Percentiles rank a stretch among this genome's conserved stretches.
These are phyloP conservation scores for Anastatica hierochuntica DNA, from an alignment of 345 rosid genomes.

Conservation along the genomic window DNA sequence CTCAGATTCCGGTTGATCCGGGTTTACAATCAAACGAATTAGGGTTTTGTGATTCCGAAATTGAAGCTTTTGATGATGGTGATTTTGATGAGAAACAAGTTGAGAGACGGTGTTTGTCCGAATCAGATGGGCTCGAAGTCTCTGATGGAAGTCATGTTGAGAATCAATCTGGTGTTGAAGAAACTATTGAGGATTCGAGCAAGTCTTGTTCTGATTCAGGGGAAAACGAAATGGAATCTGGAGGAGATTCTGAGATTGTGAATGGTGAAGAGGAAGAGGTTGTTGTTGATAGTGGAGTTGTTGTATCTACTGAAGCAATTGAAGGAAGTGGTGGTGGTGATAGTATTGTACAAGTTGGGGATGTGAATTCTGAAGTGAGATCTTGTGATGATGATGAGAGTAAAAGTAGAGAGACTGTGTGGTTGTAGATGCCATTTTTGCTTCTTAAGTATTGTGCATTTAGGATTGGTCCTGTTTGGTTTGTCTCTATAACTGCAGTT, in stretches of 20 bases:
- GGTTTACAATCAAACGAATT: conserved; percentile 32
- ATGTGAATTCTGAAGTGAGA: neutral
- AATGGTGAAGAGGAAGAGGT: neutral
- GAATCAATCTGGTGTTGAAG: conserved; percentile 9
- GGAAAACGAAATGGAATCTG: conserved; percentile 13
- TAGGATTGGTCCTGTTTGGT: conserved; percentile 75
- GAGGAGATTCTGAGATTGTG: conserved; percentile 1
- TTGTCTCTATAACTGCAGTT: conserved; percentile 87
- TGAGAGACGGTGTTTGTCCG: conserved; percentile 17
- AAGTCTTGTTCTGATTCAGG: conserved; percentile 11
- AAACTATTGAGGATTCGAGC: conserved; percentile 1
- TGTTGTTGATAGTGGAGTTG: conserved; percentile 11
- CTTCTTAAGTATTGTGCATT: conserved; percentile 57
- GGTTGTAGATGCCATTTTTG: conserved; percentile 96
- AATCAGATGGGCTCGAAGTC: no score
- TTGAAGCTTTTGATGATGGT: no score
- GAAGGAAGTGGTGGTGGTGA: neutral
- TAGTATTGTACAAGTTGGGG: conserved; percentile 11
- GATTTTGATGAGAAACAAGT: conserved; percentile 1
- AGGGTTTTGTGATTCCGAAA: no score
- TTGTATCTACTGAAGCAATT: neutral
- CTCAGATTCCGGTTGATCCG: conserved; percentile 48
- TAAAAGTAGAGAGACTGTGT: conserved; percentile 31
- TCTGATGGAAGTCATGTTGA: no score
- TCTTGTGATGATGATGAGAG: conserved; percentile 32